Evolutionary conservation across 495 filamentous ascomycete genomes (phyloP).

Genomic region (Neurospora africana): DNA sequence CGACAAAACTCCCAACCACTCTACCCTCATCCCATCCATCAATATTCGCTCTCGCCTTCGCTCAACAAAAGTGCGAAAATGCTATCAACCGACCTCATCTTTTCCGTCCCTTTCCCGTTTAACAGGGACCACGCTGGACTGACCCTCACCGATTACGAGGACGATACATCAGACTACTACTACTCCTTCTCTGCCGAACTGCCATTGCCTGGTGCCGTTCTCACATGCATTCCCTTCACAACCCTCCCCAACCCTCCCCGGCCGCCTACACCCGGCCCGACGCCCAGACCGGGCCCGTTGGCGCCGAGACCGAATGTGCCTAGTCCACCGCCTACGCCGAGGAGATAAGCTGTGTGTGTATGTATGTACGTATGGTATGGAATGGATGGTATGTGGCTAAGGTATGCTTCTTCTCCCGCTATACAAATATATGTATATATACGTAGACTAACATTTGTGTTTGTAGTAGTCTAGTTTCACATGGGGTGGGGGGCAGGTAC

Average conservation of each 20-base stretch:
- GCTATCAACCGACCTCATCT: background rate
- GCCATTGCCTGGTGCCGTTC: background rate
- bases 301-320: slow-evolving; percentile 3
- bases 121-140: no score
- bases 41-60: background rate
- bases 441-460: no score
- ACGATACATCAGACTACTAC: background rate
- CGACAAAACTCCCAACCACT: background rate
- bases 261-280: slow-evolving; percentile 2
- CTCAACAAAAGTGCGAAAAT: background rate
- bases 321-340: slow-evolving; percentile 5
- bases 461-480: no score
- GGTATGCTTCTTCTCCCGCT: no score
- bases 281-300: slow-evolving; percentile 4
- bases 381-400: no score
- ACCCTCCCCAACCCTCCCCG: slow-evolving; percentile 1
- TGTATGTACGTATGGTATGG: background rate
- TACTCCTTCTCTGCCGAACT: no score
- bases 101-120: background rate
- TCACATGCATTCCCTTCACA: background rate
- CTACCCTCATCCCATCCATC: background rate
- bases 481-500: no score
- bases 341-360: background rate
- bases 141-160: background rate
- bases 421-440: no score